These are phyloP conservation scores for Pilatotrama ljubarskyi DNA, from an alignment of 768 basidiomycete species.

Conservation along the genomic window DNA sequence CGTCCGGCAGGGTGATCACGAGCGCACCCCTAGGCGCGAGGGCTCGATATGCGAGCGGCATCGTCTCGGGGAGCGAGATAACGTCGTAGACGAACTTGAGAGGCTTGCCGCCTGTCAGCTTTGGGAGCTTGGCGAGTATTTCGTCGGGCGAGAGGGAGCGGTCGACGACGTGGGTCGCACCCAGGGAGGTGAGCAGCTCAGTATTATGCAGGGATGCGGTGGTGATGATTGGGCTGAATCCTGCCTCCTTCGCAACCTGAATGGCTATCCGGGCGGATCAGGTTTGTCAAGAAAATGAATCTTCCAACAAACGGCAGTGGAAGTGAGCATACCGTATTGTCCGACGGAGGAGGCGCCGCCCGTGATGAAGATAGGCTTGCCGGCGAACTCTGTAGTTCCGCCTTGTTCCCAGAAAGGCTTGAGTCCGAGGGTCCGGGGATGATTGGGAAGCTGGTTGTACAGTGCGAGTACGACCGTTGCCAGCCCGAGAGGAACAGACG, in stretches of 20 bases:
- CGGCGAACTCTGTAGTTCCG: slow-evolving; percentile 31
- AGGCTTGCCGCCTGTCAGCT: slow-evolving; percentile 21
- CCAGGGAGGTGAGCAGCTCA: slow-evolving; percentile 17
- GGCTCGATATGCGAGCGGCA: slow-evolving; percentile 22
- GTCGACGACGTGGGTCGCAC: slow-evolving; percentile 31
- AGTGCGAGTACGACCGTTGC: slow-evolving; percentile 38
- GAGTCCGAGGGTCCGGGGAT: slow-evolving; percentile 12
- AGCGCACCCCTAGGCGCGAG: slow-evolving; percentile 28
- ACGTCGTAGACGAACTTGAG: slow-evolving; percentile 29
- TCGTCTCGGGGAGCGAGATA: slow-evolving; percentile 23
- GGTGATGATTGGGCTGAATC: background rate
- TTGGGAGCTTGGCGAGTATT: slow-evolving; percentile 10
- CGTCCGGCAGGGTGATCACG: slow-evolving; percentile 12
- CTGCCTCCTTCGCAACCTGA: slow-evolving; percentile 24
- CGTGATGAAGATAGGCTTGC: slow-evolving; percentile 30
- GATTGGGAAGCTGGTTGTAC: slow-evolving; percentile 28
- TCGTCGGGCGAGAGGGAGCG: slow-evolving; percentile 17
- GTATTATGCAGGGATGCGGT: slow-evolving; percentile 29
- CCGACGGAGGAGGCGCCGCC: slow-evolving; percentile 30
- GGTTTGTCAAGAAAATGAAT: background rate
- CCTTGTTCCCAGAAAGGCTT: slow-evolving; percentile 28
- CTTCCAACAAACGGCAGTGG: background rate
- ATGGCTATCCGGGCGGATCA: slow-evolving; percentile 14
- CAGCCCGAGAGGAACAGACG: slow-evolving; percentile 38
- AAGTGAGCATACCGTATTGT: slow-evolving; percentile 23